phyloP scores from a whole-genome alignment of 257 asterid genomes.

The Lithospermum erythrorhizon region DNA sequence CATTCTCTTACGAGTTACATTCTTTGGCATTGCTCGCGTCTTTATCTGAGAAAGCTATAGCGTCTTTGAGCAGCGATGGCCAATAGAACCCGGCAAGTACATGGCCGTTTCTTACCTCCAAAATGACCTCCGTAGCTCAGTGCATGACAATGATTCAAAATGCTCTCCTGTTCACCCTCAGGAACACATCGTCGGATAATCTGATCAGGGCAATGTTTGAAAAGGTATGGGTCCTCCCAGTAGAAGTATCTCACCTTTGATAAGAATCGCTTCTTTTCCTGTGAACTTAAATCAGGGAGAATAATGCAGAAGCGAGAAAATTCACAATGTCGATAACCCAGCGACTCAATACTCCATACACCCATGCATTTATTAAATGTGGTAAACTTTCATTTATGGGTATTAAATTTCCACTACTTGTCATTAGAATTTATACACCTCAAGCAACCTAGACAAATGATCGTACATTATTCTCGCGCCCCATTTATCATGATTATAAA shows the following conservation, averaged over 20 bases:
- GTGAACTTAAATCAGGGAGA: neutral
- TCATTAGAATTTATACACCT: neutral
- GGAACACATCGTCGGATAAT: too few species aligned
- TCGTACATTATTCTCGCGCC: neutral
- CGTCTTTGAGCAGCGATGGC: too few species aligned
- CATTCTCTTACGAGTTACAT: too few species aligned
- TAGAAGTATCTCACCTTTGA: neutral
- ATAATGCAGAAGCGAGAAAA: neutral
- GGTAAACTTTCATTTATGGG: neutral
- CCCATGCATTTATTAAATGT: neutral
- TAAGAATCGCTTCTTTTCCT: neutral
- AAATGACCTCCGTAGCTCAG: too few species aligned
- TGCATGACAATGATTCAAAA: too few species aligned
- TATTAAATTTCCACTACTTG: too few species aligned
- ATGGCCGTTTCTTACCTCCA: too few species aligned
- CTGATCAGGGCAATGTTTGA: neutral
- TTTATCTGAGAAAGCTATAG: too few species aligned
- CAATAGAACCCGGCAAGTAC: too few species aligned
- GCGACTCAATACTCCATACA: neutral
- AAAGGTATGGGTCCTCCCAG: constrained; percentile 1
- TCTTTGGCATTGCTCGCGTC: too few species aligned
- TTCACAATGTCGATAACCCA: neutral
- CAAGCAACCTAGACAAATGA: neutral
- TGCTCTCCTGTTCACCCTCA: too few species aligned
- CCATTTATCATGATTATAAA: neutral